Evolutionary conservation across 1,284 basidiomycete species (phyloP).

Genomic region (Boletus hoseneyae): DNA sequence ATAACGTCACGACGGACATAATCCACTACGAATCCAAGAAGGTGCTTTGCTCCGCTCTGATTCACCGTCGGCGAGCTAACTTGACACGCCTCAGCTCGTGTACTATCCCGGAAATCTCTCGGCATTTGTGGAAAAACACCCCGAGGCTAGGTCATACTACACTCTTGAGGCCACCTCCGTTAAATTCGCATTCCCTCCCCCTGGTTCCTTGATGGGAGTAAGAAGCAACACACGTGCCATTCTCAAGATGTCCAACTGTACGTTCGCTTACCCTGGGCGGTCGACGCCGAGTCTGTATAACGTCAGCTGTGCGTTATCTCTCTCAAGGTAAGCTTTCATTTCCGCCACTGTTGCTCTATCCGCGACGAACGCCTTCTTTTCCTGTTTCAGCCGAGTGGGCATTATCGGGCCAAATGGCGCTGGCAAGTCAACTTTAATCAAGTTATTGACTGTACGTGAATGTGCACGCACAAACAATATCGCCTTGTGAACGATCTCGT

Average conservation of each 20-base stretch:
- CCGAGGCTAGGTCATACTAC: slow-evolving; percentile 97
- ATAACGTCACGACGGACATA: slow-evolving; percentile 97
- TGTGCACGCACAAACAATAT: slow-evolving; percentile 8
- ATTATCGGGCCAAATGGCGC: slow-evolving; percentile 92
- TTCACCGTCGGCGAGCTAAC: slow-evolving; percentile 22
- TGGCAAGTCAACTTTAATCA: slow-evolving; percentile 96
- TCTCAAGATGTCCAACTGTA: slow-evolving; percentile 89
- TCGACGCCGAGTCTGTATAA: slow-evolving; percentile 80
- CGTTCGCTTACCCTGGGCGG: slow-evolving; percentile 93
- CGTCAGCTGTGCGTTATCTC: slow-evolving; percentile 89
- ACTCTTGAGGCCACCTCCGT: slow-evolving; percentile 92
- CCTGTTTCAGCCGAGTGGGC: slow-evolving; percentile 69
- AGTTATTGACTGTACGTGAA: slow-evolving; percentile 77
- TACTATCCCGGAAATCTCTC: slow-evolving; percentile 97
- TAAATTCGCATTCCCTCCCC: slow-evolving; percentile 96
- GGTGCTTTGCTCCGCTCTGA: slow-evolving; percentile 35
- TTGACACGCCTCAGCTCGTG: slow-evolving; percentile 56
- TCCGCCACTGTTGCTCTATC: slow-evolving; percentile 20
- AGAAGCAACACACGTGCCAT: slow-evolving; percentile 96
- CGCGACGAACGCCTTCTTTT: slow-evolving; percentile 20
- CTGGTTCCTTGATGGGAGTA: slow-evolving; percentile 96
- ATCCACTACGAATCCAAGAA: slow-evolving; percentile 98
- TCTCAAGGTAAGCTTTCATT: slow-evolving; percentile 67
- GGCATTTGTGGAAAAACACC: slow-evolving; percentile 87
- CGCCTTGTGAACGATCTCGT: slow-evolving; percentile 8